Evolutionary conservation across 2,329 filamentous ascomycete species (phyloP).

Genomic region (Aspergillus sp.): DNA sequence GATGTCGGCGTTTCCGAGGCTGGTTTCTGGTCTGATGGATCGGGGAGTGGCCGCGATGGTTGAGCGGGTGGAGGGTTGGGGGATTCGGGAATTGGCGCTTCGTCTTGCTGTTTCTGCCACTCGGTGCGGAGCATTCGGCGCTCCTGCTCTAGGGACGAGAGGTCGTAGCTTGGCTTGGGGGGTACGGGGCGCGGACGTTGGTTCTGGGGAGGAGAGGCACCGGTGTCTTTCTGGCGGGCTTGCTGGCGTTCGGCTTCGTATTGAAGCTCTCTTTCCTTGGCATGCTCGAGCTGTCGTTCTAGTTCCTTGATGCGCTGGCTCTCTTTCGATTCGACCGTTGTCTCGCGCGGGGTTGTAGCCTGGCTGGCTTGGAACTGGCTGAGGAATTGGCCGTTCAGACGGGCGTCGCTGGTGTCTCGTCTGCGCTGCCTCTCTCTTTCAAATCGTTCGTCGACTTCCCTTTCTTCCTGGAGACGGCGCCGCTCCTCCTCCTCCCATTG

Average conservation of each 20-base stretch:
- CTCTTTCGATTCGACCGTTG: constrained; percentile 44
- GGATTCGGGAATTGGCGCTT: constrained; percentile 6
- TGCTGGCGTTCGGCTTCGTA: constrained; percentile 54
- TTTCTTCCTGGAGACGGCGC: constrained; percentile 60
- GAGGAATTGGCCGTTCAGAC: constrained; percentile 71
- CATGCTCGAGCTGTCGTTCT: constrained; percentile 61
- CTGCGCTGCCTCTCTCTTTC: constrained; percentile 57
- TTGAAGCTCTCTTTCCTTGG: constrained; percentile 56
- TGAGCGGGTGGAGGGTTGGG: constrained; percentile 2
- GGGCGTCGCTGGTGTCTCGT: constrained; percentile 53
- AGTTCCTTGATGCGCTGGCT: constrained; percentile 66
- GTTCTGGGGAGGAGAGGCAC: constrained; percentile 16
- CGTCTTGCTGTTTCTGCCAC: constrained; percentile 39
- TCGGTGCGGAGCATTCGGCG: constrained; percentile 50
- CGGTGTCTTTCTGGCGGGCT: constrained; percentile 22
- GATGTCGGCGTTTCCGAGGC: constrained; percentile 14
- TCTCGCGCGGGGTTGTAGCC: constrained; percentile 29
- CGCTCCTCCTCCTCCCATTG: constrained; percentile 72
- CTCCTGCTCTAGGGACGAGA: constrained; percentile 53
- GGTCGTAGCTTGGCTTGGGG: constrained; percentile 40
- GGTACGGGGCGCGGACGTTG: constrained; percentile 24
- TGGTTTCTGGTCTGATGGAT: constrained; percentile 12
- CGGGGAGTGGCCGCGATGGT: constrained; percentile 10
- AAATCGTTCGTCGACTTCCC: constrained; percentile 58
- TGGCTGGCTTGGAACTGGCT: constrained; percentile 78